Evolutionary conservation across 139 green algal genomes (phyloP), one percentile per base, ranked within the genome.

Genomic region (Nannochloris sp.): DNA sequence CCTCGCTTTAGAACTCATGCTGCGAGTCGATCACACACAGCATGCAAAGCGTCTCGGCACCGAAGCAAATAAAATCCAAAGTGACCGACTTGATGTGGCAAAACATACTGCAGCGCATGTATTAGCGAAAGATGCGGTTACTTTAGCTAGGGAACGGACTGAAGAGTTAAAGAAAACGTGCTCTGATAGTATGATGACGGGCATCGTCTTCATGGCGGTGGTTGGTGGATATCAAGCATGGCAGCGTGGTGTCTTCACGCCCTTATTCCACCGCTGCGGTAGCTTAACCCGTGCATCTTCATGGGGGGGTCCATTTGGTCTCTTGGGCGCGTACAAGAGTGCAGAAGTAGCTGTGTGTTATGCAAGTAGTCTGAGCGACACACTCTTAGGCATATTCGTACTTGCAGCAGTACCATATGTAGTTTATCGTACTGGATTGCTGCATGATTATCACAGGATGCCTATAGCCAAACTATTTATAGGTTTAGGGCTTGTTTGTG

Each of bases 381-480:
- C 65, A 12, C 24, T 64, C 59, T 30, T 68, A 24, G 74, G 69
- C 6, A 32, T 73, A 31, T 36, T 9, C 0, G 47, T 61, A 38
- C 39, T 78, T 56, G 32, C 65, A 32, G 56, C 30, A 24, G 51
- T 54, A 30, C 44, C 62, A 12, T 70, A 59, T 37, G 27, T 74
- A 19, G 23, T 71, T 4, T 64, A 66, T 23, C 37, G 46, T 19
- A 46, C 44, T 9, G 55, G 45, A 9, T 24, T 79, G 38, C 60
- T 74, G 37, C 46, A 37, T 32, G 34, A 54, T 54, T 67, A 69
- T 31, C 63, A 74, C 36, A 38, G 54, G 24, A 55, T 71, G 33
- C 75, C 75, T 2, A 37, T 80, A 0, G 53, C 39, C n/a, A 58
- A 54, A 62, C 54, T 82, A 15, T 46, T 65, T 31, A 51, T 71